A percentile compares a stretch with the other conserved stretches of the same genome.
These are phyloP conservation scores for Colletotrichum tanaceti DNA, from an alignment of 2,329 filamentous ascomycete species.

Conservation along the genomic window DNA sequence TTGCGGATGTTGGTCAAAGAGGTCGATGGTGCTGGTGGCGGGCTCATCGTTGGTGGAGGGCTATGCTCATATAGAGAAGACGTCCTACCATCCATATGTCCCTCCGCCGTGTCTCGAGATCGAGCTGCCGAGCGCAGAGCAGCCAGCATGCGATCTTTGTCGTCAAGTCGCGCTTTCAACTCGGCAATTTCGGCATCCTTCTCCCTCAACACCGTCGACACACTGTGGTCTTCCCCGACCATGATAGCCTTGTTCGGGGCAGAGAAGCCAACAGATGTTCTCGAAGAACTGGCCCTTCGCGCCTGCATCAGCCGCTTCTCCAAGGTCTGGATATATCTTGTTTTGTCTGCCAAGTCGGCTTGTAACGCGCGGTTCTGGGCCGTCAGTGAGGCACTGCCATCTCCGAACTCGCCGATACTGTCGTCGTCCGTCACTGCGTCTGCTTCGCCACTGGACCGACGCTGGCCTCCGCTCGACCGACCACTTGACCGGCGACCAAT, in stretches of 20 bases:
- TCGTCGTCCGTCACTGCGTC: constrained; percentile 72
- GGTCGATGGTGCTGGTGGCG: constrained; percentile 35
- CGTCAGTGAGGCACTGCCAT: constrained; percentile 83
- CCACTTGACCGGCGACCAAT: constrained; percentile 65
- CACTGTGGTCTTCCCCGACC: constrained; percentile 82
- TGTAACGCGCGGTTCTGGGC: constrained; percentile 94
- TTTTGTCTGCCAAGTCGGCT: constrained; percentile 96
- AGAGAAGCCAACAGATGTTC: constrained; percentile 80
- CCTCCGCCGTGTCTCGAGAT: constrained; percentile 84
- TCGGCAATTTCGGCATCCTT: constrained; percentile 95
- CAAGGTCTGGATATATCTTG: constrained; percentile 92
- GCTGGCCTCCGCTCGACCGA: constrained; percentile 59
- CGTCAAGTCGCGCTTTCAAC: constrained; percentile 87
- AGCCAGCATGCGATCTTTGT: constrained; percentile 93
- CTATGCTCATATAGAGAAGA: constrained; percentile 44
- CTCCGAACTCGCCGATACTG: constrained; percentile 82
- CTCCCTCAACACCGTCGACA: constrained; percentile 79
- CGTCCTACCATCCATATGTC: constrained; percentile 43
- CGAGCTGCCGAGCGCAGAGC: constrained; percentile 87
- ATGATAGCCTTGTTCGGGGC: constrained; percentile 71
- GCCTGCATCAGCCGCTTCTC: constrained; percentile 94
- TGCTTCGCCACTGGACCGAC: constrained; percentile 56
- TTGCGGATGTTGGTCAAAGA: constrained; percentile 51
- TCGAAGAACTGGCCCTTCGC: constrained; percentile 87
- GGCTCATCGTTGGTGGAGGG: constrained; percentile 36